phyloP scores from a whole-genome alignment of 495 filamentous ascomycete species.

The Penicillium herquei region DNA sequence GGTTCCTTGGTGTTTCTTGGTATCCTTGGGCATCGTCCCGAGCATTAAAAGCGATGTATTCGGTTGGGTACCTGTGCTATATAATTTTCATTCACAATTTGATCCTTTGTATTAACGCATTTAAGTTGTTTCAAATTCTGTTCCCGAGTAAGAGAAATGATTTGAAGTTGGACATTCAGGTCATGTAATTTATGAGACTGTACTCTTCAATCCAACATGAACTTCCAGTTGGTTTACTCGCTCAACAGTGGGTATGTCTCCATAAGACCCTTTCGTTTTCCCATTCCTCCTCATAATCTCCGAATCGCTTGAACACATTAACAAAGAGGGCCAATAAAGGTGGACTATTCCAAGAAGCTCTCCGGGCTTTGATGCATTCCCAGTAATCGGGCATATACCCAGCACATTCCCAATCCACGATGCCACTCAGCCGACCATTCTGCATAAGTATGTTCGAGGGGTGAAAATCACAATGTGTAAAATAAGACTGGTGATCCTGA shows the following conservation, averaged over 20 bases:
- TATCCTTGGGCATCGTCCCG: slow-evolving; percentile 8
- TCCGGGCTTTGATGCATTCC: slow-evolving; percentile 19
- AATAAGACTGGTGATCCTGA: slow-evolving; percentile 17
- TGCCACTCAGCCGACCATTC: slow-evolving; percentile 18
- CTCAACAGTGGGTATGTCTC: no score
- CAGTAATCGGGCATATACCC: slow-evolving; percentile 36
- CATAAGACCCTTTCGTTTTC: not conserved
- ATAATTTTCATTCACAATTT: slow-evolving; percentile 22
- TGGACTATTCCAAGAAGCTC: not conserved
- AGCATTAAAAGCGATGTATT: slow-evolving; percentile 28
- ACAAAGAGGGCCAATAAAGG: not conserved
- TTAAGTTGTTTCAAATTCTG: not conserved
- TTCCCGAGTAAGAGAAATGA: no score
- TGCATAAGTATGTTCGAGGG: slow-evolving; percentile 27
- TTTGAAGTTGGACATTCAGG: no score
- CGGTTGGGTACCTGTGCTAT: slow-evolving; percentile 19
- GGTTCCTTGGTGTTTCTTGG: slow-evolving; percentile 1
- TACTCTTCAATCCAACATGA: no score
- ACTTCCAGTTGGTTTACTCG: no score
- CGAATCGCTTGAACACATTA: not conserved
- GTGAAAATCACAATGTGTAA: slow-evolving; percentile 30
- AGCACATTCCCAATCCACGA: slow-evolving; percentile 35
- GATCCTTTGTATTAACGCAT: not conserved
- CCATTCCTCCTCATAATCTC: not conserved
- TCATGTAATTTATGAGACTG: no score